Conservation (phyloP, 2,329 filamentous ascomycete genomes). For the Colletotrichum brevisporum region DNA sequence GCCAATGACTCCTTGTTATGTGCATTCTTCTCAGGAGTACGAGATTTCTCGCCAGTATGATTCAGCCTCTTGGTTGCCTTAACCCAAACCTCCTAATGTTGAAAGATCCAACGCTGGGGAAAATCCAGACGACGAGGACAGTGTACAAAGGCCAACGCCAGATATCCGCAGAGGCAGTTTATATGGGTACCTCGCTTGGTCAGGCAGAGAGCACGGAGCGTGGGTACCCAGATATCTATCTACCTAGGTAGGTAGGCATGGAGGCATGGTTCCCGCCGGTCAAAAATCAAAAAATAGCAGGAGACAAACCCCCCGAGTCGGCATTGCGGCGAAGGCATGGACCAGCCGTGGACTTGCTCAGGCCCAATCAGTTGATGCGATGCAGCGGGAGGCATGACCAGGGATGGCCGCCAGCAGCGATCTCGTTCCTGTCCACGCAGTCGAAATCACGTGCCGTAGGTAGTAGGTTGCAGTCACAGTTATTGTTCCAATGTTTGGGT, state of each 20-base stretch:
- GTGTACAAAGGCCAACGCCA: too few relatives aligned
- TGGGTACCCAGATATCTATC: not conserved
- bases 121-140: too few relatives aligned
- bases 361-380: constrained; percentile 14
- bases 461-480: too few relatives aligned
- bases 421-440: not conserved
- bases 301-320: constrained; percentile 2
- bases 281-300: constrained; percentile 15
- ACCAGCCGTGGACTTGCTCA: not conserved
- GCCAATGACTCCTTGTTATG: too few relatives aligned
- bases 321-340: constrained; percentile 11
- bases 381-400: constrained; percentile 15
- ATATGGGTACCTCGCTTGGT: not conserved
- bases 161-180: not conserved
- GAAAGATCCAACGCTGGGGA: too few relatives aligned
- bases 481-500: too few relatives aligned
- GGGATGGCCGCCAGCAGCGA: constrained; percentile 22
- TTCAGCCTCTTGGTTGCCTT: too few relatives aligned
- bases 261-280: constrained; percentile 1
- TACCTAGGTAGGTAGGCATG: too few relatives aligned
- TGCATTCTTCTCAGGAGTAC: too few relatives aligned
- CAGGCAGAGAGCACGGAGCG: constrained; percentile 1
- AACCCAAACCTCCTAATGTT: too few relatives aligned
- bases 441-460: not conserved
- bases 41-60: too few relatives aligned